Conservation (phyloP, 2,329 filamentous ascomycete genomes). For the Lachnellula cervina region DNA sequence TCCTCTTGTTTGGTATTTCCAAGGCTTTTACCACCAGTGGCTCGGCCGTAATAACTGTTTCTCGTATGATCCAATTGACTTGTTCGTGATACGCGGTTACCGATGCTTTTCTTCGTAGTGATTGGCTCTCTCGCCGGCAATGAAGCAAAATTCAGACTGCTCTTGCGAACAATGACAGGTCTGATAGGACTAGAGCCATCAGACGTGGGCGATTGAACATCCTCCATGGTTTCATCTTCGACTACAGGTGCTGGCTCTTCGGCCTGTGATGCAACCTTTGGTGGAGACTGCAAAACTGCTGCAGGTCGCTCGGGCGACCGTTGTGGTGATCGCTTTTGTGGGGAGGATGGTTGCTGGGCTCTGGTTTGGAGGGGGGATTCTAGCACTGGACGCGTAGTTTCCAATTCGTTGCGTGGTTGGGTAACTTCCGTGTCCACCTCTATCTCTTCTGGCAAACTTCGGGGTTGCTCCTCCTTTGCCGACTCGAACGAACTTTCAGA, state of each 20-base stretch:
- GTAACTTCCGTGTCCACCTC: slow-evolving; percentile 6
- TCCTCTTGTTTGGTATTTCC: slow-evolving; percentile 43
- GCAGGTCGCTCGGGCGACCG: slow-evolving; percentile 9
- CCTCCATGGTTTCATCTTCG: slow-evolving; percentile 37
- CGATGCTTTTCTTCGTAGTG: slow-evolving; percentile 77
- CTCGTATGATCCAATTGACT: slow-evolving; percentile 73
- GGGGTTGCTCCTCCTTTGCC: slow-evolving; percentile 42
- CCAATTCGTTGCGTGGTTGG: neutral
- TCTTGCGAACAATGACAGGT: slow-evolving; percentile 75
- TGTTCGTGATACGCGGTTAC: slow-evolving; percentile 64
- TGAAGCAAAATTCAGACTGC: slow-evolving; percentile 90
- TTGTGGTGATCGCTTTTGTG: slow-evolving; percentile 20
- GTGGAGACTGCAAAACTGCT: slow-evolving; percentile 2
- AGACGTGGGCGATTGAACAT: slow-evolving; percentile 53
- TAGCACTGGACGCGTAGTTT: slow-evolving; percentile 2
- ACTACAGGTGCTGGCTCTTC: slow-evolving; percentile 15
- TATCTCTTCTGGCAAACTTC: slow-evolving; percentile 13
- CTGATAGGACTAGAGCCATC: slow-evolving; percentile 70
- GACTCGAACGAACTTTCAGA: slow-evolving; percentile 37
- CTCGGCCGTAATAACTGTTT: slow-evolving; percentile 68
- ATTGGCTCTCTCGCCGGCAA: slow-evolving; percentile 87
- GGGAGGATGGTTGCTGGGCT: slow-evolving; percentile 12
- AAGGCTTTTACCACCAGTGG: slow-evolving; percentile 69
- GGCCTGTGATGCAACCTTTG: slow-evolving; percentile 8
- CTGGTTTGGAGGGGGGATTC: slow-evolving; percentile 22